phyloP scores from a whole-genome alignment of 2,329 filamentous ascomycete genomes.

The Leptographium radiaticola region DNA sequence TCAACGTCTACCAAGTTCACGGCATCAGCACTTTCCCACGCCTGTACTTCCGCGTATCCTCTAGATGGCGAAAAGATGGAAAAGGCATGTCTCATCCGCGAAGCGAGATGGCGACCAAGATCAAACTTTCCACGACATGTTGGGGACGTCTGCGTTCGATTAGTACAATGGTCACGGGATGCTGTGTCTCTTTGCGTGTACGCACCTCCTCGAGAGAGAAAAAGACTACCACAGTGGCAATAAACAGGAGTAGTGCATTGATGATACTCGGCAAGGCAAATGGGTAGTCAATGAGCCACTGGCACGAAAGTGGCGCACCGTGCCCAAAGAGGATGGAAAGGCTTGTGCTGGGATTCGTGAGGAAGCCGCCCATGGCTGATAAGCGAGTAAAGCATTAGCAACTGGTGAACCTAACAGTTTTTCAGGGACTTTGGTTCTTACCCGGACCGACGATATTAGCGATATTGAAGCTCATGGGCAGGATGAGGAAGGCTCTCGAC shows the following conservation, averaged over 20 bases:
- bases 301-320: slow-evolving; percentile 42
- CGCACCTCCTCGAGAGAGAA: slow-evolving; percentile 53
- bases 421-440: slow-evolving; percentile 14
- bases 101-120: slow-evolving; percentile 23
- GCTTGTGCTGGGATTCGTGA: slow-evolving; percentile 51
- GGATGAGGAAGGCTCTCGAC: slow-evolving; percentile 31
- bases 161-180: not conserved
- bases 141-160: slow-evolving; percentile 24
- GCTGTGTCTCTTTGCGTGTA: slow-evolving; percentile 10
- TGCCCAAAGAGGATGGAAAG: slow-evolving; percentile 52
- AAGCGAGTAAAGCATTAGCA: not conserved
- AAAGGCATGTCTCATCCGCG: not conserved
- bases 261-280: slow-evolving; percentile 59
- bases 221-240: slow-evolving; percentile 40
- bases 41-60: not conserved
- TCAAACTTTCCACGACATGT: slow-evolving; percentile 32
- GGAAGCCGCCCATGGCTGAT: slow-evolving; percentile 45
- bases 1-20: not conserved
- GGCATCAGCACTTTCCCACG: not conserved
- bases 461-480: slow-evolving; percentile 35
- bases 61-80: not conserved
- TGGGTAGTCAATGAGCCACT: slow-evolving; percentile 53
- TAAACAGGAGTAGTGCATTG: slow-evolving; percentile 34
- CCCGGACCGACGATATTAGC: slow-evolving; percentile 31
- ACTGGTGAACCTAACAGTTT: not conserved